phyloP scores from a whole-genome alignment of 2,329 filamentous ascomycete species.

The Colletotrichum coccodes region DNA sequence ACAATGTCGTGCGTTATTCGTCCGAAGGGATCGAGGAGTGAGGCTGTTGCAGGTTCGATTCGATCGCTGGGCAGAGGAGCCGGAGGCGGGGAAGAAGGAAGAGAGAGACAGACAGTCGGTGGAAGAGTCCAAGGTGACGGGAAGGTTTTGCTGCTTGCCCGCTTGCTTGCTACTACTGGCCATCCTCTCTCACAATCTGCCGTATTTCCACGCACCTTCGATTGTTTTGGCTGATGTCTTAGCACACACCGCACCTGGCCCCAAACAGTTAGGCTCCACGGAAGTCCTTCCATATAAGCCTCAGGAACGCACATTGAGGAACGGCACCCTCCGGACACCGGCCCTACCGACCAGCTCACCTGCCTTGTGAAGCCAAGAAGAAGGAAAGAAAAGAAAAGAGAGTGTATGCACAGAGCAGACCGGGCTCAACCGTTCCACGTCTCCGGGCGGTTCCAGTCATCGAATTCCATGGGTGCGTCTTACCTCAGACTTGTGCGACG shows the following conservation, averaged over 20 bases:
- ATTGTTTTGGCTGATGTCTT: conserved; percentile 12
- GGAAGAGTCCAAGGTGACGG: neutral
- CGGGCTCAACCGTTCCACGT: neutral
- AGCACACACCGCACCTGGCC: conserved; percentile 21
- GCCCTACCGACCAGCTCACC: neutral
- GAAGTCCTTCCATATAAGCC: neutral
- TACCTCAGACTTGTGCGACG: neutral
- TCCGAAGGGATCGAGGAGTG: neutral
- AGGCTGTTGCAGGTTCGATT: neutral
- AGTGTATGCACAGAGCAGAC: neutral
- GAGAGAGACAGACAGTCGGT: neutral
- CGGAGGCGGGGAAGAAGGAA: neutral
- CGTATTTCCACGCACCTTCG: neutral
- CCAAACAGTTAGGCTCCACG: conserved; percentile 18
- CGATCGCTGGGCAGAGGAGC: neutral
- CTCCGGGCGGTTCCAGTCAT: neutral
- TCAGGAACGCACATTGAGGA: conserved; percentile 1
- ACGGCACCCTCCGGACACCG: neutral
- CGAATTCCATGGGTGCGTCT: neutral
- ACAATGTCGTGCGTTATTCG: neutral
- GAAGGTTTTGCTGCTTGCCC: neutral
- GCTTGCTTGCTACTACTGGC: neutral
- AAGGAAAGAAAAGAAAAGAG: too few relatives aligned
- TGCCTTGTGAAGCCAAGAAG: too few relatives aligned
- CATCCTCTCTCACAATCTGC: neutral